phyloP scores from a whole-genome alignment of 2,329 filamentous ascomycete species.

The Aspergillus tanneri region DNA sequence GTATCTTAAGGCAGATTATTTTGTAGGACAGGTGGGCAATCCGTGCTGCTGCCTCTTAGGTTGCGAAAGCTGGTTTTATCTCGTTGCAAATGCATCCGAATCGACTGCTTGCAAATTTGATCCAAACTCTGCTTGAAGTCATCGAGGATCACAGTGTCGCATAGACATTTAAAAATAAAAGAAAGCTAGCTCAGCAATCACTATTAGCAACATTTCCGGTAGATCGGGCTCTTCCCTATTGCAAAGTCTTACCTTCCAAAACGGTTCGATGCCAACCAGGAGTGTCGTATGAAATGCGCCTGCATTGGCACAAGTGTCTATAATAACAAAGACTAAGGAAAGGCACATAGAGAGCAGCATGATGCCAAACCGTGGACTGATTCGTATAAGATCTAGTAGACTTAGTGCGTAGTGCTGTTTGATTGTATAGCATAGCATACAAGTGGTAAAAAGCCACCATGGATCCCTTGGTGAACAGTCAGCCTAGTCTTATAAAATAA shows the following conservation, averaged over 20 bases:
- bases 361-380: constrained; percentile 56
- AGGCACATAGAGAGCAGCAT: constrained; percentile 9
- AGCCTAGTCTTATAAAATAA: not conserved
- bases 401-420: constrained; percentile 58
- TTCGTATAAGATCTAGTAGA: constrained; percentile 54
- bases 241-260: constrained; percentile 54
- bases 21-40: not conserved
- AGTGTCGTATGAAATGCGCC: not conserved
- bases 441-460: constrained; percentile 46
- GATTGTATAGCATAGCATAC: constrained; percentile 60
- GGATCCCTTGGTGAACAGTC: not conserved
- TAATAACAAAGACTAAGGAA: not conserved
- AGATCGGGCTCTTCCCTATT: not conserved
- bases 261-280: constrained; percentile 57
- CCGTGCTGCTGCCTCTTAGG: not conserved
- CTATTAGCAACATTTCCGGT: not conserved
- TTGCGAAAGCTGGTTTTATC: not conserved
- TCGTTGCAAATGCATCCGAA: not conserved
- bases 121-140: constrained; percentile 64
- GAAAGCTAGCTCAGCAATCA: constrained; percentile 40
- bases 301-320: constrained; percentile 1
- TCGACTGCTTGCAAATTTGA: not conserved
- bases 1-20: not conserved
- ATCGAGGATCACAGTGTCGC: constrained; percentile 64
- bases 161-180: constrained; percentile 66